Evolutionary conservation across 331 rosid genomes (phyloP).

Genomic region (Quercus phellos): DNA sequence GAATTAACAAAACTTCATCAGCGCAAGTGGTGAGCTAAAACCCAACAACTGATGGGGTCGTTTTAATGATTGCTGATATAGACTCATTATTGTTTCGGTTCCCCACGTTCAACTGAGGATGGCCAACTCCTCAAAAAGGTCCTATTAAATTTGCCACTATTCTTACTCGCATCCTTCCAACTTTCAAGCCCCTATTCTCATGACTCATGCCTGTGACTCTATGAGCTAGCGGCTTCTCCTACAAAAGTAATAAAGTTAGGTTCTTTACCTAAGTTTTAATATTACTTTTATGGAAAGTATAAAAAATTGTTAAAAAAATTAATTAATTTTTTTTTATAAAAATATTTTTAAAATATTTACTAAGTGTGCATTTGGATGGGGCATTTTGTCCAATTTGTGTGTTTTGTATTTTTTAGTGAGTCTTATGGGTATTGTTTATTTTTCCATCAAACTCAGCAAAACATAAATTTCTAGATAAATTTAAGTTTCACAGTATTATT

Average conservation of each 20-base stretch:
- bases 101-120: slow-evolving; percentile 63
- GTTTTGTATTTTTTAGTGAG: too few relatives aligned
- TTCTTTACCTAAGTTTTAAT: too few relatives aligned
- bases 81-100: slow-evolving; percentile 69
- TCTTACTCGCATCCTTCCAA: not conserved
- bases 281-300: too few relatives aligned
- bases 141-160: slow-evolving; percentile 1
- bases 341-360: rapidly evolving
- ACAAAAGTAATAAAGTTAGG: not conserved
- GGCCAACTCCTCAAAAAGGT: slow-evolving; percentile 22
- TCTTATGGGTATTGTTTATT: rapidly evolving
- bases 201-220: not conserved
- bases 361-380: too few relatives aligned
- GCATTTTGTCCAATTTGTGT: too few relatives aligned
- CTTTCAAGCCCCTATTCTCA: not conserved
- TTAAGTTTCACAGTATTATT: too few relatives aligned
- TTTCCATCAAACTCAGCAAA: too few relatives aligned
- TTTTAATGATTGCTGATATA: slow-evolving; percentile 42
- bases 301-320: too few relatives aligned
- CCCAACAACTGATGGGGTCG: slow-evolving; percentile 32
- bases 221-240: not conserved
- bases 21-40: slow-evolving; percentile 16
- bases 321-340: too few relatives aligned
- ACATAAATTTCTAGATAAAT: too few relatives aligned
- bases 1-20: not conserved